Base-by-base conservation (phyloP, 2,329 filamentous ascomycete species). In the Parasarocladium wereldwijsianum region DNA sequence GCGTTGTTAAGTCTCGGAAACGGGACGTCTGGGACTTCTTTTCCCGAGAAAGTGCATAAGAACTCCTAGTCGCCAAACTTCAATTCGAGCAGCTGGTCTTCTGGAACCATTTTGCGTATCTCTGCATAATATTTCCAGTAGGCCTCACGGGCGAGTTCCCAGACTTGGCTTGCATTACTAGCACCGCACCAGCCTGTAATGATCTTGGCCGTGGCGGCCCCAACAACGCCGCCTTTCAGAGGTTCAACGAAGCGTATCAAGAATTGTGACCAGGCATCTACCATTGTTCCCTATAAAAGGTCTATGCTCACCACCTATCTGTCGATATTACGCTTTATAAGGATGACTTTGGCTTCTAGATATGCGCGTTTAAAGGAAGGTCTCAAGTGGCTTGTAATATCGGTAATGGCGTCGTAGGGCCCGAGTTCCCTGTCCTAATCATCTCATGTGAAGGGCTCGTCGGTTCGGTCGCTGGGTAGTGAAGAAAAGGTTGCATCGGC, bases 1-100 rank as follows among this genome's bases (percentile, higher is more conserved):
- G n/a, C n/a, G n/a, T 55, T 46, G 35, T 57, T 56, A 6, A 39
- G 30, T 14, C 40, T 36, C 1, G 42, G 43, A 23, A 46, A 45
- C 3, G 34, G 25, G 16, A 17, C 33, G 6, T 38, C 34, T 3
- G 52, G 54, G 0, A 54, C 40, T 0, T 44, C 34, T 24, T 51
- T 49, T 22, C 47, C 49, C 0, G 55, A 39, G 32, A 56, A 55
- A 22, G 43, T 28, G 36, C 52, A 56, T 13, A 56, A 40, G 5
- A 51, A 50, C 12, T 39, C 50, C 52, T 49, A 55, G 16, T 54
- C 47, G 14, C 47, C 43, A 8, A 54, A 44, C 3, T 43, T 42
- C 33, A 44, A 50, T 31, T 54, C 45, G 14, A 54, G 20, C 32
- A 44, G 16, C 4, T n/a, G 15, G 5, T 28, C 26, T 8, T 9